A percentile compares a stretch with the other conserved stretches of the same genome.
Evolutionary conservation across 177 flowering plant species (phyloP).

Genomic region (Vitis hybrid): DNA sequence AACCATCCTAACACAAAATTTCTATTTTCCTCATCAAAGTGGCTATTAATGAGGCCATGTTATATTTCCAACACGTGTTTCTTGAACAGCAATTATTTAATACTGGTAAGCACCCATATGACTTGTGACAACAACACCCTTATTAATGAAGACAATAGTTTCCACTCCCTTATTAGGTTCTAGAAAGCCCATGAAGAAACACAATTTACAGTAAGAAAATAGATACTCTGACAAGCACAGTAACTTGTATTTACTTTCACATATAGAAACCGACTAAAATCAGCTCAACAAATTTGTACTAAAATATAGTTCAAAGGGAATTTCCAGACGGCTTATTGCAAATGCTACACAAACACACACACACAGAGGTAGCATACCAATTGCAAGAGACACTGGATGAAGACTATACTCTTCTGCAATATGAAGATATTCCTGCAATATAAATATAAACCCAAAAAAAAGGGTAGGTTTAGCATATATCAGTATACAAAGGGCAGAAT

Average conservation of each 20-base stretch:
- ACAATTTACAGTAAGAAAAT: background rate
- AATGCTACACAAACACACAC: background rate
- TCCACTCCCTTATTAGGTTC: background rate
- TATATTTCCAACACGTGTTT: background rate
- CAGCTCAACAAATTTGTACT: background rate
- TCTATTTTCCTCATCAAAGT: background rate
- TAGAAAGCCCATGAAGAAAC: too few species aligned
- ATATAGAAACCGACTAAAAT: background rate
- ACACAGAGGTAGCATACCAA: constrained; percentile 44
- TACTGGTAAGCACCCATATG: background rate
- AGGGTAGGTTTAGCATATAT: background rate
- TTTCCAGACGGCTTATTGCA: background rate
- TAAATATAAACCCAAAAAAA: background rate
- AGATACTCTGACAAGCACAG: background rate
- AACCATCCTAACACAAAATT: background rate
- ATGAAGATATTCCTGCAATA: constrained; percentile 55
- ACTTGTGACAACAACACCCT: background rate
- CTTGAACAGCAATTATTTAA: background rate
- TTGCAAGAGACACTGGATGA: constrained; percentile 73
- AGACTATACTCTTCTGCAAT: constrained; percentile 58
- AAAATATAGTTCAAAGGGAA: background rate
- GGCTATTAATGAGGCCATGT: background rate
- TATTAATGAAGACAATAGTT: background rate
- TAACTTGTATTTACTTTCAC: background rate
- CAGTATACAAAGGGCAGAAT: background rate